Evolutionary conservation across 768 basidiomycete genomes (phyloP).

Genomic region (Naganishia kalamii): DNA sequence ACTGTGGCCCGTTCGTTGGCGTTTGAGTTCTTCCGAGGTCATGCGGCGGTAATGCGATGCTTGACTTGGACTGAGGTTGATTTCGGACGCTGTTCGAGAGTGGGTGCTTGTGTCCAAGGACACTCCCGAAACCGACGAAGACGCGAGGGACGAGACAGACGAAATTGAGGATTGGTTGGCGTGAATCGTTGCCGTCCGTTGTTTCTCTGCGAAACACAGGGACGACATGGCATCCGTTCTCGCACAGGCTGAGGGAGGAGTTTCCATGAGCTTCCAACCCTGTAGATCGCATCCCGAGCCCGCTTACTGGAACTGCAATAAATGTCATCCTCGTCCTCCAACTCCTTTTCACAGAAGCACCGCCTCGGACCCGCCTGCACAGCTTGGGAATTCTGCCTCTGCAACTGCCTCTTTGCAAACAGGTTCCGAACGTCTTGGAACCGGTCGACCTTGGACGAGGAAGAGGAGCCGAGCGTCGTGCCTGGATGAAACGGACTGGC

Average conservation of each 20-base stretch:
- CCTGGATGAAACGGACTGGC: constrained; percentile 10
- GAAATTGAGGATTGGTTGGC: constrained; percentile 12
- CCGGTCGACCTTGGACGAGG: neutral
- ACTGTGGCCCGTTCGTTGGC: constrained; percentile 36
- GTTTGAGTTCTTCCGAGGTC: constrained; percentile 36
- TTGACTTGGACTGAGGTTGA: constrained; percentile 27
- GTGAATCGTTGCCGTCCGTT: neutral
- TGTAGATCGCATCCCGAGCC: no score
- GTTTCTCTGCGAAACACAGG: constrained; percentile 38
- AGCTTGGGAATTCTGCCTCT: neutral
- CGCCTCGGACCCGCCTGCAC: neutral
- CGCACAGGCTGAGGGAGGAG: constrained; percentile 34
- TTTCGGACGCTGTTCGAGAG: constrained; percentile 9
- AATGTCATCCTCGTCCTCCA: constrained; percentile 34
- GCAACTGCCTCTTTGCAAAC: constrained; percentile 1
- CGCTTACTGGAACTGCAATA: constrained; percentile 41
- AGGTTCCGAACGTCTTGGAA: constrained; percentile 11
- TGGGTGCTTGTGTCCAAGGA: constrained; percentile 1
- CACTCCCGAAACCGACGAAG: neutral
- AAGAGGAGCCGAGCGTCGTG: neutral
- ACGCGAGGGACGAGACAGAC: constrained; percentile 16
- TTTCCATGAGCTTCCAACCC: no score
- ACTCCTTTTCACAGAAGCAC: constrained; percentile 35
- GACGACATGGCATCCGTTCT: constrained; percentile 42
- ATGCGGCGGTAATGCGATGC: constrained; percentile 43